Evolutionary conservation across 306 rosid genomes (phyloP).

Genomic region (Gillenia trifoliata): DNA sequence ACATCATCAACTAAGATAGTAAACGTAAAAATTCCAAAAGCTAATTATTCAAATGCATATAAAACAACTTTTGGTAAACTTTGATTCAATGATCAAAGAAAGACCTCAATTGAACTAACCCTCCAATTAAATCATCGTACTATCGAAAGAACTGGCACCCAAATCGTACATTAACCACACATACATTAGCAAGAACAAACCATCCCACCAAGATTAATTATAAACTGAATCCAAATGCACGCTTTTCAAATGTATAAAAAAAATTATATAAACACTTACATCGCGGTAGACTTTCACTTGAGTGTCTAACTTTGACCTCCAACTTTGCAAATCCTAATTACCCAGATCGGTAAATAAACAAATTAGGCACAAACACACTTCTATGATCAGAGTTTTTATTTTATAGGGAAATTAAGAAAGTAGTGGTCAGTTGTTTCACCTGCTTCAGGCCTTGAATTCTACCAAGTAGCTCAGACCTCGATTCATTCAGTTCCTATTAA

Average conservation of each 20-base stretch:
- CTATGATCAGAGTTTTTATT: background rate
- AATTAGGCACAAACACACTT: background rate
- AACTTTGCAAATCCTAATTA: slow-evolving; percentile 78
- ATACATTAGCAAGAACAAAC: background rate
- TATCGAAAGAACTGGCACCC: background rate
- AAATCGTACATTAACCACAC: background rate
- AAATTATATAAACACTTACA: slow-evolving; percentile 46
- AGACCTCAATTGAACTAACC: background rate
- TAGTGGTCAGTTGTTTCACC: slow-evolving; percentile 29
- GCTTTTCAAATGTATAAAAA: background rate
- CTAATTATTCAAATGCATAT: background rate
- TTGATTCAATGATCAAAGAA: background rate
- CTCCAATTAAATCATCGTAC: background rate
- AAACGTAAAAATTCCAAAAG: background rate
- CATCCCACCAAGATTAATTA: background rate
- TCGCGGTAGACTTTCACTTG: slow-evolving; percentile 83
- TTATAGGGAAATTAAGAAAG: too few species aligned
- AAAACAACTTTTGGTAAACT: too few species aligned
- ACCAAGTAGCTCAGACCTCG: slow-evolving; percentile 78
- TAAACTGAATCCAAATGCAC: background rate
- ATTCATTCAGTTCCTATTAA: slow-evolving; percentile 77
- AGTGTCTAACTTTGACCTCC: slow-evolving; percentile 85
- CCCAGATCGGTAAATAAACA: slow-evolving; percentile 1
- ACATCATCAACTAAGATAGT: background rate
- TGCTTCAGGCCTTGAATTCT: slow-evolving; percentile 85